Conservation (phyloP, 108 stramenopile genomes). For the Chaetoceros muelleri region DNA sequence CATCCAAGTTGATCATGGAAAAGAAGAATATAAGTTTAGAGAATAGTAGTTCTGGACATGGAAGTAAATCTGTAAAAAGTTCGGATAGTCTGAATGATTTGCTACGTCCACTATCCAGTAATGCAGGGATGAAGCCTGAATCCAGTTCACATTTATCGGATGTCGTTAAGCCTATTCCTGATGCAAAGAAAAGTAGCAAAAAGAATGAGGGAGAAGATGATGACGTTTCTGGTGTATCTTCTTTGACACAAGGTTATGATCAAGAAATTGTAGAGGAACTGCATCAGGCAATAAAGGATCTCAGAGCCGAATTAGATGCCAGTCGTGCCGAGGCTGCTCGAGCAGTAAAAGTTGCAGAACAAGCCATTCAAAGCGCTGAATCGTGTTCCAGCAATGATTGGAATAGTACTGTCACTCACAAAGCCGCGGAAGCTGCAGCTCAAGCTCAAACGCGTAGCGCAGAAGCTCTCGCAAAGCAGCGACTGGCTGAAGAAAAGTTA, state of each 20-base stretch:
- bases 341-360: slow-evolving; percentile 86
- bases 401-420: slow-evolving; percentile 82
- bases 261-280: slow-evolving; percentile 86
- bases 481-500: slow-evolving; percentile 70
- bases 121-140: background rate
- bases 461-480: slow-evolving; percentile 72
- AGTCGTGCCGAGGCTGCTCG: slow-evolving; percentile 76
- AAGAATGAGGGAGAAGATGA: slow-evolving; percentile 19
- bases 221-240: slow-evolving; percentile 53
- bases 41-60: background rate
- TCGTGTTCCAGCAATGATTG: slow-evolving; percentile 66
- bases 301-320: slow-evolving; percentile 71
- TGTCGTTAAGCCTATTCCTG: background rate
- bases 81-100: background rate
- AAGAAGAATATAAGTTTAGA: background rate
- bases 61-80: background rate
- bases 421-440: slow-evolving; percentile 85
- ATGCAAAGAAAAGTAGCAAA: slow-evolving; percentile 1
- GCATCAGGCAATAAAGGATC: slow-evolving; percentile 63
- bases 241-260: slow-evolving; percentile 72
- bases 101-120: background rate
- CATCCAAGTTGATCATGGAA: background rate
- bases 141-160: too few relatives aligned
- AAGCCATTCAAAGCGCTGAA: slow-evolving; percentile 87
- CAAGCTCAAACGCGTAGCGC: slow-evolving; percentile 74